Conservation (phyloP, 1,284 basidiomycete species). For the Cryptococcus amylolentus region DNA sequence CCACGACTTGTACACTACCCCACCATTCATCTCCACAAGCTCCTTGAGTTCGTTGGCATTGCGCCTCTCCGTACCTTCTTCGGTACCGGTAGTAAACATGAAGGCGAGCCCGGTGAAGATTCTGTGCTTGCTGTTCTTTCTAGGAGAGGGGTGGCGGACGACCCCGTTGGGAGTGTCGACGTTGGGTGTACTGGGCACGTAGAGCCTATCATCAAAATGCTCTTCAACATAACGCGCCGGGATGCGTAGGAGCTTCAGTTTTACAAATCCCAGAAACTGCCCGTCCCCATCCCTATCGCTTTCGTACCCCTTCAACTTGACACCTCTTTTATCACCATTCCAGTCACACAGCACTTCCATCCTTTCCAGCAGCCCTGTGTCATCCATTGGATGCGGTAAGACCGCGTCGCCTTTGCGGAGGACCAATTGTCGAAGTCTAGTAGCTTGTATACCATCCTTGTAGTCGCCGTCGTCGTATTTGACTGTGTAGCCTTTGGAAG, state of each 20-base stretch:
- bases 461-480: slow-evolving; percentile 8
- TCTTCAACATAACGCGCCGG: slow-evolving; percentile 1
- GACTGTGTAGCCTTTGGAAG: slow-evolving; percentile 1
- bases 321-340: slow-evolving; percentile 8
- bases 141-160: slow-evolving; percentile 1
- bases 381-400: not conserved
- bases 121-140: not conserved
- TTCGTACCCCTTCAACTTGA: not conserved
- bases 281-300: not conserved
- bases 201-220: slow-evolving; percentile 10
- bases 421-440: slow-evolving; percentile 3
- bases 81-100: slow-evolving; percentile 9
- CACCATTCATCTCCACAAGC: slow-evolving; percentile 58
- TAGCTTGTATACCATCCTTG: not conserved
- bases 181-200: not conserved
- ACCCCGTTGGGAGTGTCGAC: not conserved
- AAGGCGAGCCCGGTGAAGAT: slow-evolving; percentile 10
- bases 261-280: slow-evolving; percentile 1
- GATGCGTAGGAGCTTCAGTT: slow-evolving; percentile 5
- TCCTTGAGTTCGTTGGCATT: not conserved
- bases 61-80: not conserved
- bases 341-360: slow-evolving; percentile 12
- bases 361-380: not conserved
- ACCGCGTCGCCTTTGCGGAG: slow-evolving; percentile 12
- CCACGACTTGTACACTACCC: slow-evolving; percentile 63